A percentile compares a stretch with the other conserved stretches of the same genome.
Evolutionary conservation across 495 filamentous ascomycete species (phyloP).

Genomic region (Neurospora sp.): DNA sequence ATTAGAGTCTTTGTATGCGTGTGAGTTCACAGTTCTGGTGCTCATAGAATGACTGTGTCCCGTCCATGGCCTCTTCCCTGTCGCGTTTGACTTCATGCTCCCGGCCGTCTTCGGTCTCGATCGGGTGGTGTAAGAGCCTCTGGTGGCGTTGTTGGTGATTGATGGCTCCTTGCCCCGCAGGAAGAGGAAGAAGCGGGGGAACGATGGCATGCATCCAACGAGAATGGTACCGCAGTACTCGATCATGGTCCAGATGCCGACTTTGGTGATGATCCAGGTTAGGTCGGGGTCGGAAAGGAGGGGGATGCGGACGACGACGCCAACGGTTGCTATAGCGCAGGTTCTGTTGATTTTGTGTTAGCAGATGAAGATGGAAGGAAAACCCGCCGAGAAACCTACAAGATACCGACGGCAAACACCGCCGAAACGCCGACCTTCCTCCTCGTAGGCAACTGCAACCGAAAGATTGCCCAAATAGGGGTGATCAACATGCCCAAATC

Average conservation of each 20-base stretch:
- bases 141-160: neutral
- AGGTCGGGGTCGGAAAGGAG: slow-evolving; percentile 17
- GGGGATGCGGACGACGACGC: slow-evolving; percentile 17
- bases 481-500: slow-evolving; percentile 21
- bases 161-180: slow-evolving; percentile 4
- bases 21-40: neutral
- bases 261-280: slow-evolving; percentile 18
- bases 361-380: neutral
- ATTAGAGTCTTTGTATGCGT: neutral
- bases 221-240: slow-evolving; percentile 23
- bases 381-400: slow-evolving; percentile 9
- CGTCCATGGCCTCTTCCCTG: neutral
- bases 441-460: slow-evolving; percentile 18
- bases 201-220: slow-evolving; percentile 22
- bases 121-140: neutral
- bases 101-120: neutral
- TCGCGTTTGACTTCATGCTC: neutral
- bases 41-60: neutral
- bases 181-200: slow-evolving; percentile 18
- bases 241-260: slow-evolving; percentile 28
- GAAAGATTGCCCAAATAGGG: slow-evolving; percentile 20
- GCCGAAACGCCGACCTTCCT: slow-evolving; percentile 23
- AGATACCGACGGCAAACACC: slow-evolving; percentile 21
- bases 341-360: slow-evolving; percentile 7
- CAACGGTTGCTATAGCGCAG: slow-evolving; percentile 18